A percentile compares a stretch with the other conserved stretches of the same genome.
Evolutionary conservation across 352 stramenopile genomes (phyloP).

Genomic region (Phytophthora sansomeana): DNA sequence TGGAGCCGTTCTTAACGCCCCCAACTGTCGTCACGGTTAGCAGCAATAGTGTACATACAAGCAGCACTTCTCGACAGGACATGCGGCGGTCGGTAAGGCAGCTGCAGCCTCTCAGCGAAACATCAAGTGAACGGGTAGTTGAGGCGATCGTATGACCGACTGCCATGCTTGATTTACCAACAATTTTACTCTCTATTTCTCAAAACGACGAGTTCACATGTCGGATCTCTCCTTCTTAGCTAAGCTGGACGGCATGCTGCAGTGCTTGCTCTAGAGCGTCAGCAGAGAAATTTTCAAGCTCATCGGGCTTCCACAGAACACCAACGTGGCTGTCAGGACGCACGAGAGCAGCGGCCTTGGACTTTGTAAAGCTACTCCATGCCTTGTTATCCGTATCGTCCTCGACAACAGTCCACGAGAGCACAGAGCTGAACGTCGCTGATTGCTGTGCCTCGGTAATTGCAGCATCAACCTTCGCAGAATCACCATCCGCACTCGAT

Average conservation of each 20-base stretch:
- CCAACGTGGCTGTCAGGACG: slow-evolving; percentile 86
- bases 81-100: slow-evolving; percentile 30
- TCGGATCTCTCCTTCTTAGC: slow-evolving; percentile 18
- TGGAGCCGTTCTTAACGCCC: slow-evolving; percentile 52
- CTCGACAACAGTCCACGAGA: slow-evolving; percentile 40
- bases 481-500: slow-evolving; percentile 28
- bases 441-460: slow-evolving; percentile 21
- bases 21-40: slow-evolving; percentile 30
- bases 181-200: slow-evolving; percentile 30
- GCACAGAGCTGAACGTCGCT: slow-evolving; percentile 39
- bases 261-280: slow-evolving; percentile 29
- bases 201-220: slow-evolving; percentile 1
- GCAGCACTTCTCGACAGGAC: slow-evolving; percentile 32
- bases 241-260: slow-evolving; percentile 40
- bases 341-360: slow-evolving; percentile 58
- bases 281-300: slow-evolving; percentile 28
- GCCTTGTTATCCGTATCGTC: slow-evolving; percentile 27
- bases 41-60: slow-evolving; percentile 38
- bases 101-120: slow-evolving; percentile 23
- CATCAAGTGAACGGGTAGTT: slow-evolving; percentile 5
- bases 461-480: slow-evolving; percentile 10
- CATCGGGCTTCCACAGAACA: slow-evolving; percentile 53
- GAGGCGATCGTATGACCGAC: slow-evolving; percentile 35
- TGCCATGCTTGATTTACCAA: slow-evolving; percentile 15
- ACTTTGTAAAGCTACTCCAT: slow-evolving; percentile 52